Base-by-base conservation (phyloP, 352 stramenopile genomes). In the Globisporangium takayamanum region DNA sequence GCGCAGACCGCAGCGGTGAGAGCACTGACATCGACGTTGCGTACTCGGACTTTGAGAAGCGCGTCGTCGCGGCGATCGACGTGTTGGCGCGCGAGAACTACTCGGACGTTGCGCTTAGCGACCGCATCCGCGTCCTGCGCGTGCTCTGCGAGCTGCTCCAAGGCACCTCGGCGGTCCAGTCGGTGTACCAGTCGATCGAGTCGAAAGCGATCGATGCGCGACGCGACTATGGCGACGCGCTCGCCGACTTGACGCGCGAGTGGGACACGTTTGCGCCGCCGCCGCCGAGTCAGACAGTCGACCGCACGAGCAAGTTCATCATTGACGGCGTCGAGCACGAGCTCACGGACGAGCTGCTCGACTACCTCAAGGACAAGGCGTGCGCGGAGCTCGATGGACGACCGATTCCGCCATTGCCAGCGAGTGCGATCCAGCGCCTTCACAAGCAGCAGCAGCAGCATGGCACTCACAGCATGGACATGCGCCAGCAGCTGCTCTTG, bases 21-120 rank as follows among this genome's bases (percentile, higher is more conserved):
- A 44, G 50, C 22, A 11, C 57, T 4, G 80, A 84, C 33, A 12
- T 50, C 42, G 65, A 76, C 20, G 60, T 68, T n/a, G 74, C 85
- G 18, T 62, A 82, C 41, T 80, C 76, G 15, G 79, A 84, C 36
- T 73, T 89, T 33, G 83, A 90, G 45, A 89, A 87, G 62, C 74
- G 69, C 22, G 53, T 92, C 1, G 26, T 85, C 3, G 57, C 62
- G 25, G 74, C 70, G n/a, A 82, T 89, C 51, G 79, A 84, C 14
- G 62, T 86, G 33, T 55, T 94, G 8, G 89, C 82, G 4, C 72
- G 73, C 44, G 84, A 94, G 59, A 86, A 80, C 55, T 90, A 88
- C 49, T 72, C 72, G 10, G 73, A 82, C 26, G 30, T 88, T 44
- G 56, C 59, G 50, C 46, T 92, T 3, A 48, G 26, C 20, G 79